Percentiles rank a stretch among this genome's conserved stretches.
Evolutionary conservation across 495 filamentous ascomycete species (phyloP).

Genomic region (Parachaetomium inaequale): DNA sequence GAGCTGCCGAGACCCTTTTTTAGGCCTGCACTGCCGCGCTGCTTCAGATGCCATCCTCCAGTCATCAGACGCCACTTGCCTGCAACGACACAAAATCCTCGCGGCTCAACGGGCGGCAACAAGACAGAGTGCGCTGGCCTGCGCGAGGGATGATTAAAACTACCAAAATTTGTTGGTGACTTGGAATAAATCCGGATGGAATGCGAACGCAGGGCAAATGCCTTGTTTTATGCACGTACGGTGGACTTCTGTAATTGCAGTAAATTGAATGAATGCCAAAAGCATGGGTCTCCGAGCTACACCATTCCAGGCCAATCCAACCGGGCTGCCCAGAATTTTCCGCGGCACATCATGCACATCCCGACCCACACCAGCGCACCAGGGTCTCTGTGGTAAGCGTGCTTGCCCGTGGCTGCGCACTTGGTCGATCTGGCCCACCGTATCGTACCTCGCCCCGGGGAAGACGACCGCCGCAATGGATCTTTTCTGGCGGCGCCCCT

Average conservation of each 20-base stretch:
- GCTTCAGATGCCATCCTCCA: constrained; percentile 4
- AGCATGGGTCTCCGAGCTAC: not conserved
- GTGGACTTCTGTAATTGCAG: constrained; percentile 12
- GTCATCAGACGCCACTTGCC: not conserved
- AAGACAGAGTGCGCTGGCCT: not conserved
- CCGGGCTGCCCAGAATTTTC: constrained; percentile 23
- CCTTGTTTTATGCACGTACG: not conserved
- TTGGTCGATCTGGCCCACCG: not conserved
- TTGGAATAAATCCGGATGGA: not conserved
- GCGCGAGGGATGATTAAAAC: not conserved
- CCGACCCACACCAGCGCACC: constrained; percentile 14
- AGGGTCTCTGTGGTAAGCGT: not conserved
- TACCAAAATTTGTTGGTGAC: not conserved
- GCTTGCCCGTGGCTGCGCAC: constrained; percentile 12
- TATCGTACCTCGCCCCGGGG: constrained; percentile 7
- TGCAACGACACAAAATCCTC: constrained; percentile 1
- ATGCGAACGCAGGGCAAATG: not conserved
- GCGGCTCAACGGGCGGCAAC: not conserved
- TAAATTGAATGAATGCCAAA: not conserved
- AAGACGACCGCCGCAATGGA: constrained; percentile 11
- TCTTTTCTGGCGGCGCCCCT: constrained; percentile 17
- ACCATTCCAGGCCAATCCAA: constrained; percentile 22
- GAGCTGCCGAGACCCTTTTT: constrained; percentile 18
- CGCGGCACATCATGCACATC: constrained; percentile 33
- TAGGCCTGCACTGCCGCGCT: constrained; percentile 22